Percentiles rank a stretch among this genome's conserved stretches.
These are phyloP conservation scores for Chrysoporthe austroafricana DNA, from an alignment of 2,329 filamentous ascomycete species.

Conservation along the genomic window DNA sequence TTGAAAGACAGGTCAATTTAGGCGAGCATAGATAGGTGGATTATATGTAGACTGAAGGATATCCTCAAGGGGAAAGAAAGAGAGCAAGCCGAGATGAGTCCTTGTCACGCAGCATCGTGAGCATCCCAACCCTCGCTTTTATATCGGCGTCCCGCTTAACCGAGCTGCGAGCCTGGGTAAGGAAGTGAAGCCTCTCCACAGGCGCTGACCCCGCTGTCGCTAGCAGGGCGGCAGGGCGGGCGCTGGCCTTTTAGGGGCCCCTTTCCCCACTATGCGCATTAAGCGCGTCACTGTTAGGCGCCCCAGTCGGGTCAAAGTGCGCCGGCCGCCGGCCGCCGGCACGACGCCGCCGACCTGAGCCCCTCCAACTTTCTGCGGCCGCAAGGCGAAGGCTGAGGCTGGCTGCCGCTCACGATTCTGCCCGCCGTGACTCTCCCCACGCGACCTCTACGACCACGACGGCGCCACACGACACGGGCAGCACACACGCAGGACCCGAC, in stretches of 20 bases:
- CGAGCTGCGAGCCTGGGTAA: constrained; percentile 7
- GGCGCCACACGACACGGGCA: no score
- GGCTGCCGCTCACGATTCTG: not conserved
- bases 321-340: constrained; percentile 22
- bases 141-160: constrained; percentile 16
- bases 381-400: not conserved
- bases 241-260: not conserved
- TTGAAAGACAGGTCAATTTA: not conserved
- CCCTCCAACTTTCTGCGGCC: constrained; percentile 9
- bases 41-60: not conserved
- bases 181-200: not conserved
- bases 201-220: constrained; percentile 19
- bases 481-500: not conserved
- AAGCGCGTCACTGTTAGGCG: constrained; percentile 18
- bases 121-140: constrained; percentile 10
- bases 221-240: not conserved
- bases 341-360: not conserved
- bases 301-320: constrained; percentile 29
- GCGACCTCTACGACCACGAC: not conserved
- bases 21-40: not conserved
- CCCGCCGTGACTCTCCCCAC: not conserved
- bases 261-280: not conserved
- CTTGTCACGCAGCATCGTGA: constrained; percentile 22
- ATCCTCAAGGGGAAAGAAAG: not conserved
- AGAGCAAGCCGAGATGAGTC: constrained; percentile 8